Evolutionary conservation across 805 yeast species (phyloP).

Genomic region (Candida sanyiensis): DNA sequence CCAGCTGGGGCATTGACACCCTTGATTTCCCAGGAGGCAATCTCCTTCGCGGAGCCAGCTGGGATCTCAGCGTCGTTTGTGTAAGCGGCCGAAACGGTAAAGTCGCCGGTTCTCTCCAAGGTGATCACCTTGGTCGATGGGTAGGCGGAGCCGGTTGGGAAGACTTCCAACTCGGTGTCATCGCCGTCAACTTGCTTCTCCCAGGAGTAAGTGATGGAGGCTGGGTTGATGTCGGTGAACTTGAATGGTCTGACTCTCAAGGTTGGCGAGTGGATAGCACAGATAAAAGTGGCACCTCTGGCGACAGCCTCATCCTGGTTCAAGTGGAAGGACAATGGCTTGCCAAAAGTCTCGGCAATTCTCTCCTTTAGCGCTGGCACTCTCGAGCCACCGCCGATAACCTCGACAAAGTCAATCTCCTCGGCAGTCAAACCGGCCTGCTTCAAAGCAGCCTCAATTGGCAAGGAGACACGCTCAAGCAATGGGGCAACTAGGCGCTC

Average conservation of each 20-base stretch:
- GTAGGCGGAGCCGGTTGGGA: conserved; percentile 88
- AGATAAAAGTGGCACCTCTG: conserved; percentile 97
- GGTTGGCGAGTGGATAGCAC: conserved; percentile 99
- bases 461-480: conserved; percentile 66
- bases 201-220: conserved; percentile 94
- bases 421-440: conserved; percentile 67
- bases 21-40: conserved; percentile 80
- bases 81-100: conserved; percentile 80
- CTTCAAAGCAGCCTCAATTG: conserved; percentile 76
- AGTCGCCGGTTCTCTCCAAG: conserved; percentile 85
- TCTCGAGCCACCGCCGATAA: conserved; percentile 98
- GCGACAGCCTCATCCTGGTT: conserved; percentile 99
- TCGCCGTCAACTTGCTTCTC: conserved; percentile 88
- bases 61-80: conserved; percentile 72
- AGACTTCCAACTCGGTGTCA: conserved; percentile 87
- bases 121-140: conserved; percentile 96
- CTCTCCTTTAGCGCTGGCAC: conserved; percentile 88
- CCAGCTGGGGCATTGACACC: conserved; percentile 83
- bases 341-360: conserved; percentile 74
- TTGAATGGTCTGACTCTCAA: conserved; percentile 98
- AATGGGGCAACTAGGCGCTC: conserved; percentile 86
- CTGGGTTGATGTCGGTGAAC: conserved; percentile 89
- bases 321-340: conserved; percentile 85
- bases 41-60: conserved; percentile 51
- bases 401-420: conserved; percentile 86